phyloP scores from a whole-genome alignment of 192 early-diverging fungal species.

The Umbelopsis sp. region DNA sequence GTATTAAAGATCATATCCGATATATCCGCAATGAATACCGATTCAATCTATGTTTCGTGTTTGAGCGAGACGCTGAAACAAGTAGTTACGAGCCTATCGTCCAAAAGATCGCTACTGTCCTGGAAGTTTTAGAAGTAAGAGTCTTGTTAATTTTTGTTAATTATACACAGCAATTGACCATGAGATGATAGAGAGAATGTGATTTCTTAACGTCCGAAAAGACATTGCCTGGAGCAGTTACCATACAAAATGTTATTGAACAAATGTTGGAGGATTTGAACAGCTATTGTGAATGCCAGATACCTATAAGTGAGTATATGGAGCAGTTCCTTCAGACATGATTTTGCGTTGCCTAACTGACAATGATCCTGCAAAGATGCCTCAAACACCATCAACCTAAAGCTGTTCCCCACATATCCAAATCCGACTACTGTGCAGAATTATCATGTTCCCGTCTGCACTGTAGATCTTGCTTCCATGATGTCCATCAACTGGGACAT shows the following conservation, averaged over 20 bases:
- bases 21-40: constrained; percentile 77
- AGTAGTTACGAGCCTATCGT: constrained; percentile 88
- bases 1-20: constrained; percentile 59
- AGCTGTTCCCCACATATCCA: constrained; percentile 79
- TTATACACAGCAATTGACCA: neutral
- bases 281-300: constrained; percentile 83
- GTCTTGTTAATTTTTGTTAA: neutral
- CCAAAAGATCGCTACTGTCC: constrained; percentile 78
- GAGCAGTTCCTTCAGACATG: neutral
- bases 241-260: constrained; percentile 78
- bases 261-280: constrained; percentile 88
- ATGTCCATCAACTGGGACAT: constrained; percentile 92
- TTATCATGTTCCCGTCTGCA: constrained; percentile 82
- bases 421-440: constrained; percentile 77
- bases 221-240: constrained; percentile 36
- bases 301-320: constrained; percentile 69
- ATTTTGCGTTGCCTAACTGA: neutral
- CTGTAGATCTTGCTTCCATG: constrained; percentile 60
- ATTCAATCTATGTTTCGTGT: constrained; percentile 96
- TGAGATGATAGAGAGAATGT: constrained; percentile 54
- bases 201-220: constrained; percentile 55
- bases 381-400: constrained; percentile 81
- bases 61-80: constrained; percentile 82
- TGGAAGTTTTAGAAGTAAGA: constrained; percentile 79
- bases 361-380: constrained; percentile 53